Base-by-base conservation (phyloP, 139 green algal species). In the Chlorella sorokiniana region DNA sequence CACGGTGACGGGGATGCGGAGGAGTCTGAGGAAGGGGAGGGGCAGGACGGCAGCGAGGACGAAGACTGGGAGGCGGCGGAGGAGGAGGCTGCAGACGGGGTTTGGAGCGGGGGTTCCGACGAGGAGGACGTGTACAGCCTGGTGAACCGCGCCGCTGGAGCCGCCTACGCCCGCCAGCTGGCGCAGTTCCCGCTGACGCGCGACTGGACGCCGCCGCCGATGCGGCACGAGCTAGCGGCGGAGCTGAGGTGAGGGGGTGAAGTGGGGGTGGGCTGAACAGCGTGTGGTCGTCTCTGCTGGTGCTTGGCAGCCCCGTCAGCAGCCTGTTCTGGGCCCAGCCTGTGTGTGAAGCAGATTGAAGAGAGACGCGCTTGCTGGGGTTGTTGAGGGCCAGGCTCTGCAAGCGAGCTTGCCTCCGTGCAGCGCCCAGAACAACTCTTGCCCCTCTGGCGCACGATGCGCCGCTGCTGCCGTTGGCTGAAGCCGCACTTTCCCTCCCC, bases 161-260 rank as follows among this genome's bases (percentile, higher is more conserved):
- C 25, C 31, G 78, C 54, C 8, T 78, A 42, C 22, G 20, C 65
- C 1, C 42, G 62, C 27, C 52, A 79, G 79, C 33, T 84, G 33
- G 52, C 52, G 35, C 33, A 61, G 33, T 79, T 81, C 20, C 80
- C 80, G 35, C 45, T 69, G 37, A 38, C 81, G 45, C 20, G 45
- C 27, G 52, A 85, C 40, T 85, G 70, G 51, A 23, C 5, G 45
- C 80, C 69, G 1, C 80, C 69, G 1, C 16, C 29, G 20, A 69
- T 85, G 72, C 67, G 45, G 14, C 62, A 81, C 48, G 80, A 85
- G 37, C 80, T 85, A 38, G 80, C 73, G 14, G 52, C 44, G 1
- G 69, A 85, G 63, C 80, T 85, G n/a, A 72, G 59, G 75, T 73
- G 61, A 40, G 37, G 9, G 11, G 35, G 67, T 51, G 37, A 31